phyloP scores from a whole-genome alignment of 176 grass and related monocot genomes.

The Aechmea fasciata region DNA sequence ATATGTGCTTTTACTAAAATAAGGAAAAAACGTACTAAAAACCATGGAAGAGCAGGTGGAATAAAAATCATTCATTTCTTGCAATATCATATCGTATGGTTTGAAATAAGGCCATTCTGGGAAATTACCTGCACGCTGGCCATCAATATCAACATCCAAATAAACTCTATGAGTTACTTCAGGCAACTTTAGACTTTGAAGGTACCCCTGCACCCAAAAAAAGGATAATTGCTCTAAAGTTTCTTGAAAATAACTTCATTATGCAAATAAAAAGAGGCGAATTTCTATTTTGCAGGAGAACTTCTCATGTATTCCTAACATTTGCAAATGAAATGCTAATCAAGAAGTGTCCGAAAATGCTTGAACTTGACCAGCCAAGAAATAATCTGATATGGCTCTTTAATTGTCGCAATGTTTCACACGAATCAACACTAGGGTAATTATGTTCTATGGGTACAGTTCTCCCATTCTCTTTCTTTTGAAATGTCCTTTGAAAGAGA shows the following conservation, averaged over 20 bases:
- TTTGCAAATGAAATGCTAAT: too few relatives aligned
- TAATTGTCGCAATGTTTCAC: too few relatives aligned
- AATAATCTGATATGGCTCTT: not conserved
- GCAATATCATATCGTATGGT: not conserved
- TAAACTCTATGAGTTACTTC: constrained; percentile 75
- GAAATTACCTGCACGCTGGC: constrained; percentile 69
- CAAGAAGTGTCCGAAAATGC: too few relatives aligned
- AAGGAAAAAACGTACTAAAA: not conserved
- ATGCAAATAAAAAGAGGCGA: too few relatives aligned
- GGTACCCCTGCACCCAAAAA: constrained; percentile 33
- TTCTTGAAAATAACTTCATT: not conserved
- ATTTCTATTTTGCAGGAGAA: not conserved
- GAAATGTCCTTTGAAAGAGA: too few relatives aligned
- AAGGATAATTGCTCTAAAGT: not conserved
- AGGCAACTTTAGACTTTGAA: constrained; percentile 46
- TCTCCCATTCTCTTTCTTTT: too few relatives aligned
- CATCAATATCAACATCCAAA: constrained; percentile 83
- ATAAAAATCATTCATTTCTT: not conserved
- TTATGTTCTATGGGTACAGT: too few relatives aligned
- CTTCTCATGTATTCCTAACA: too few relatives aligned
- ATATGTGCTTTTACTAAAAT: too few relatives aligned
- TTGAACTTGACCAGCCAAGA: not conserved
- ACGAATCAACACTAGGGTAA: too few relatives aligned
- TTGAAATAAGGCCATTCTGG: not conserved
- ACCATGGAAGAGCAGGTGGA: not conserved